Evolutionary conservation across 768 basidiomycete species (phyloP).

Genomic region (Rhodotorula diobovata): DNA sequence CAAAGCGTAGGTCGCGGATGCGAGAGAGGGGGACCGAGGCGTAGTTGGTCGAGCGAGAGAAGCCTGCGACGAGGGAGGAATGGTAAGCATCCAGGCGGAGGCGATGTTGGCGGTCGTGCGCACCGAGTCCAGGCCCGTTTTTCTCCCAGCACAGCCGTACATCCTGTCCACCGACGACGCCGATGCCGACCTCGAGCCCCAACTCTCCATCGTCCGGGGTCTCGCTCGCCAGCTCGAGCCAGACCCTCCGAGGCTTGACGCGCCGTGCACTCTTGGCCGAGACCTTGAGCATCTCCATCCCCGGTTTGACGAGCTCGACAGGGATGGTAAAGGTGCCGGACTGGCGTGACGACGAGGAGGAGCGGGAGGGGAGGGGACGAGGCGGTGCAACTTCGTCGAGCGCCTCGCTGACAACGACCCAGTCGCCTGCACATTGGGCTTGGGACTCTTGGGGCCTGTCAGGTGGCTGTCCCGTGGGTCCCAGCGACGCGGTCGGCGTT

Average conservation of each 20-base stretch:
- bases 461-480: too few species aligned
- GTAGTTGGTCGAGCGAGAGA: slow-evolving; percentile 18
- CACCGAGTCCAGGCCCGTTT: slow-evolving; percentile 23
- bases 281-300: slow-evolving; percentile 38
- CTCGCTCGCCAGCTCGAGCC: slow-evolving; percentile 29
- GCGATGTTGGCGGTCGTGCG: neutral
- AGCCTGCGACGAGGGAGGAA: neutral
- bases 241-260: slow-evolving; percentile 31
- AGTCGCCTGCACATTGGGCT: neutral
- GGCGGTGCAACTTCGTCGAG: neutral
- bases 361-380: neutral
- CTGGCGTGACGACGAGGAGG: neutral
- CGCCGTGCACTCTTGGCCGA: slow-evolving; percentile 34
- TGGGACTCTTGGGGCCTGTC: neutral
- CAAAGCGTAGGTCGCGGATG: slow-evolving; percentile 34
- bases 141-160: slow-evolving; percentile 39
- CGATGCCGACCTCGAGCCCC: slow-evolving; percentile 16
- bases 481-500: too few species aligned
- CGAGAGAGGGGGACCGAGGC: slow-evolving; percentile 28
- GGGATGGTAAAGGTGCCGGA: slow-evolving; percentile 22
- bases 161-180: slow-evolving; percentile 20
- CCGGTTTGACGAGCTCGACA: slow-evolving; percentile 20
- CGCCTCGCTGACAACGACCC: slow-evolving; percentile 4
- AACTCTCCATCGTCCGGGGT: slow-evolving; percentile 16
- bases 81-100: neutral